Evolutionary conservation across 2,329 filamentous ascomycete species (phyloP), one percentile per base, ranked within the genome.

Genomic region (Microdochium trichocladiopsis): DNA sequence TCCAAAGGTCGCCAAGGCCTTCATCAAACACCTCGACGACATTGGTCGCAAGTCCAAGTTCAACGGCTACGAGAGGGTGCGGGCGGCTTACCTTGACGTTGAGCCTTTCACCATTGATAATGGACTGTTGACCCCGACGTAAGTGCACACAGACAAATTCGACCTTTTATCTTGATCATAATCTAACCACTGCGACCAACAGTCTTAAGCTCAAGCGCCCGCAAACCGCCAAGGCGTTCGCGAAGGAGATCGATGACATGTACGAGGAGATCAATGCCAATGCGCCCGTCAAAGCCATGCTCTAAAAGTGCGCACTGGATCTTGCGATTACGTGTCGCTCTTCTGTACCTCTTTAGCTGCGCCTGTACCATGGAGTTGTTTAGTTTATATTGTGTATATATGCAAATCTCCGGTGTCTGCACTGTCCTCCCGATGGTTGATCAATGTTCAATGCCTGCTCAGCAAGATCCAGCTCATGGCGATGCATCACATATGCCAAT

Each of bases 21-120:
- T 95, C 52, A 66, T 95, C 57, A 87, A 86, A 68, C 82, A 94
- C 58, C 74, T 99, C 31, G 88, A 94, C 54, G 80, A 77, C 51
- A 87, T 95, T 53, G 90, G 83, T 45, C 87, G 81, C 73, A 86
- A 85, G 72, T 83, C 88, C 69, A 95, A 94, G 73, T 92, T 99
- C 69, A 94, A 95, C 66, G 89, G 85, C 59, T 97, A 88, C 61
- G 94, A 99, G 77, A 83, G 83, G 57, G 86, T 97, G 48, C 82
- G 80, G 66, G 88, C 86, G 60, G 78, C 87, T 52, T 71, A 86
- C 56, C 72, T 99, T 59, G 85, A 87, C 61, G 61, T 96, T 14
- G 94, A 99, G 54, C 94, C 94, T 2, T 97, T 99, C 63, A 89
- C 84, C 1, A 84, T 97, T 58, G 92, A 96, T 50, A 99, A 99